Conservation (phyloP, 768 basidiomycete genomes). For the Boletus bicolor region DNA sequence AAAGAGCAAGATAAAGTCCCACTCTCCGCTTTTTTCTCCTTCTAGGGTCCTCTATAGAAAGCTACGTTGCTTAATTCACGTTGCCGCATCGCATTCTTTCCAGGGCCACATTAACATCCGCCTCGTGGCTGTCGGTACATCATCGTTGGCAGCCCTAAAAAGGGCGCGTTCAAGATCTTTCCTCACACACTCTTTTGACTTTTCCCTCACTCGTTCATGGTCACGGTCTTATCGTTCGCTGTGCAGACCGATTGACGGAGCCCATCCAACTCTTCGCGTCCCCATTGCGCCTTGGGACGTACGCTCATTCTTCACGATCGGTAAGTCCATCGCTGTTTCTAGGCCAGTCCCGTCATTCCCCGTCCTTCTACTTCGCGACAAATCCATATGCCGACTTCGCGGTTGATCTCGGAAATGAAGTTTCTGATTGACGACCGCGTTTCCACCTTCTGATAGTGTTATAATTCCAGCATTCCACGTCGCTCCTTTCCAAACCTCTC, state of each 20-base stretch:
- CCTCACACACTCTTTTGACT: constrained; percentile 6
- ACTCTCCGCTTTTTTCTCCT: background rate
- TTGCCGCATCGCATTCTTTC: constrained; percentile 6
- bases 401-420: constrained; percentile 18
- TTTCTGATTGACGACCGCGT: constrained; percentile 19
- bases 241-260: constrained; percentile 8
- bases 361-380: constrained; percentile 6
- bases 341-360: constrained; percentile 1
- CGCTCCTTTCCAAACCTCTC: constrained; percentile 10
- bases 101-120: constrained; percentile 3
- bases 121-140: constrained; percentile 18
- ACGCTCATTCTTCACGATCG: constrained; percentile 23
- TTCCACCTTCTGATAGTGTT: constrained; percentile 12
- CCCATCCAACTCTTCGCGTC: background rate
- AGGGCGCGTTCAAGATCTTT: constrained; percentile 7
- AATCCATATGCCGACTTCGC: background rate
- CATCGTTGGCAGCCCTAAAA: constrained; percentile 13
- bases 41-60: background rate
- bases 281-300: background rate
- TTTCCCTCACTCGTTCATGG: constrained; percentile 17
- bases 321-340: constrained; percentile 16
- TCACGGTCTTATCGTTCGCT: constrained; percentile 8
- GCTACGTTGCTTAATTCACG: constrained; percentile 6
- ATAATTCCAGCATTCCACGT: constrained; percentile 6
- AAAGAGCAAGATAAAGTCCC: constrained; percentile 11